These are phyloP conservation scores for Penicillium griseofulvum DNA, from an alignment of 2,329 filamentous ascomycete species.

Conservation along the genomic window DNA sequence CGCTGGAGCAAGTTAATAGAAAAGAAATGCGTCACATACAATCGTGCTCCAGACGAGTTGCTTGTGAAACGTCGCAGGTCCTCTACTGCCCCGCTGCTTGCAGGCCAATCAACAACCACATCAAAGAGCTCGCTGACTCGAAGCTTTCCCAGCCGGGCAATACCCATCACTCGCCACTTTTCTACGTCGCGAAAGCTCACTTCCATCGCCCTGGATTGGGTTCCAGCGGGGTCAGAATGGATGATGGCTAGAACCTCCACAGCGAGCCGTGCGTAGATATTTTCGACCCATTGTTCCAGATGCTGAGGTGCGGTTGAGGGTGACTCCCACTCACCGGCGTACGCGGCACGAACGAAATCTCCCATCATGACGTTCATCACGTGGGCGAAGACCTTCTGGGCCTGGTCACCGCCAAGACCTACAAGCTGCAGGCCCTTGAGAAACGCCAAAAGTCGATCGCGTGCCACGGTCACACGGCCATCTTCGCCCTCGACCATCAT, in stretches of 20 bases:
- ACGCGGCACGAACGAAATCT: constrained; percentile 56
- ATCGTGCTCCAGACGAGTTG: constrained; percentile 53
- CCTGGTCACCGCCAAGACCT: constrained; percentile 54
- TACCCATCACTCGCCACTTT: constrained; percentile 56
- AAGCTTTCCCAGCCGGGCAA: constrained; percentile 54
- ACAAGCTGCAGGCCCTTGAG: constrained; percentile 50
- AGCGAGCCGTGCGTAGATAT: constrained; percentile 53
- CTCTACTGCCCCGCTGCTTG: constrained; percentile 57
- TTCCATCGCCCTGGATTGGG: constrained; percentile 28
- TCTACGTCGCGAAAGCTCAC: constrained; percentile 46
- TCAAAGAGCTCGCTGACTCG: constrained; percentile 60
- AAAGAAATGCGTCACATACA: constrained; percentile 56
- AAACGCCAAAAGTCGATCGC: constrained; percentile 38
- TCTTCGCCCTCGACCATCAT: constrained; percentile 37
- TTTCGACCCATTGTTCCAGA: constrained; percentile 55
- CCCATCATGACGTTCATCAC: constrained; percentile 59
- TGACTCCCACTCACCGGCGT: constrained; percentile 56
- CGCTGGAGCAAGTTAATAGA: constrained; percentile 53
- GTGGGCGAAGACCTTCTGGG: constrained; percentile 57
- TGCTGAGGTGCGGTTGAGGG: constrained; percentile 49
- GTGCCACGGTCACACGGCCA: constrained; percentile 28
- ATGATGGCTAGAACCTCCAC: constrained; percentile 49
- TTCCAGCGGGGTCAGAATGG: constrained; percentile 24
- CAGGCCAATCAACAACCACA: constrained; percentile 61
- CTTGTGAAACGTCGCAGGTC: constrained; percentile 60